These are phyloP conservation scores for Filobasidium floriforme DNA, from an alignment of 768 basidiomycete species.

Conservation along the genomic window DNA sequence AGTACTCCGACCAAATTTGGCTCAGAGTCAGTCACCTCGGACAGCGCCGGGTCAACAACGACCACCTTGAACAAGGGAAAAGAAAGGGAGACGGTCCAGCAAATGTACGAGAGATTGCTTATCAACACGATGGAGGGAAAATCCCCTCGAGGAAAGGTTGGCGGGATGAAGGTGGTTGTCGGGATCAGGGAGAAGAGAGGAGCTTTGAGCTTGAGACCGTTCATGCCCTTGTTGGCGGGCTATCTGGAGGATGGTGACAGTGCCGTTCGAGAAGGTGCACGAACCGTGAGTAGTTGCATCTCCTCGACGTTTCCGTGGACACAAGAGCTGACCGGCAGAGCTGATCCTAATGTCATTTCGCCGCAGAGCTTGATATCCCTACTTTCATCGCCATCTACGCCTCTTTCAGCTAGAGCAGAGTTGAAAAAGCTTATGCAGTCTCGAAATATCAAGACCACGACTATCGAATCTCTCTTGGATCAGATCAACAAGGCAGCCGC, in stretches of 20 bases:
- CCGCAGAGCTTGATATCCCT: conserved; percentile 63
- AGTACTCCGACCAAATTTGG: neutral
- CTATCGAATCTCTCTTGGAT: conserved; percentile 67
- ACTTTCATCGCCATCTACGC: conserved; percentile 73
- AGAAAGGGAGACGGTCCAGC: conserved; percentile 33
- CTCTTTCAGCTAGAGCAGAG: conserved; percentile 80
- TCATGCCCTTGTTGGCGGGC: conserved; percentile 69
- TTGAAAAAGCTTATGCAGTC: conserved; percentile 77
- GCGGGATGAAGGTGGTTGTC: conserved; percentile 33
- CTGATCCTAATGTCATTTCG: neutral
- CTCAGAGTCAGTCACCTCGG: neutral
- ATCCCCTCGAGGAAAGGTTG: conserved; percentile 36
- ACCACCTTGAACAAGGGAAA: conserved; percentile 29
- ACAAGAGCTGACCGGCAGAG: neutral
- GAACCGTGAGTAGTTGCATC: conserved; percentile 46
- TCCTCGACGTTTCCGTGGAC: neutral
- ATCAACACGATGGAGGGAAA: conserved; percentile 33
- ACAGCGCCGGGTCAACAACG: neutral
- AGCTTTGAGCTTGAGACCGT: conserved; percentile 49
- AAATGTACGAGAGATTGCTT: conserved; percentile 33
- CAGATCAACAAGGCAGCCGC: conserved; percentile 15
- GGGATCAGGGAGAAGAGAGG: conserved; percentile 10
- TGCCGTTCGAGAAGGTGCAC: conserved; percentile 77
- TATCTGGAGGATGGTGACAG: conserved; percentile 84
- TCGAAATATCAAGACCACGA: conserved; percentile 76